Evolutionary conservation across 2,329 filamentous ascomycete genomes (phyloP), one percentile per base, ranked within the genome.

Genomic region (Dactylella cylindrospora): DNA sequence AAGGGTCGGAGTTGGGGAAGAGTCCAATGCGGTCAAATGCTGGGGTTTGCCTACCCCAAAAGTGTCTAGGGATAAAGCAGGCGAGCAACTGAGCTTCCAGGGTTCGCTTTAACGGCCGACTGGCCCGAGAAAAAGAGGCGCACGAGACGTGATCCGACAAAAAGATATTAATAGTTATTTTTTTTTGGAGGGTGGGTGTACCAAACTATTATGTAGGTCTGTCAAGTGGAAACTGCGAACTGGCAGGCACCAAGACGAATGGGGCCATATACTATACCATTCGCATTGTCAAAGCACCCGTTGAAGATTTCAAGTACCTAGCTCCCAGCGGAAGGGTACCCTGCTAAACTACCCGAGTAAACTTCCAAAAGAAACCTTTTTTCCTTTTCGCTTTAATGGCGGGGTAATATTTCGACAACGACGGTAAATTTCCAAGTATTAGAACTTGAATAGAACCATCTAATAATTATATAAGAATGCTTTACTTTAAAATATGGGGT

Each of bases 41-140:
- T 62, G 57, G 57, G 57, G 57, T 62, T 54, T 62, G 57, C 49
- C 57, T 62, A 49, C 57, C n/a, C n/a, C n/a, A n/a, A n/a, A 54
- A 54, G 54, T 53, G 57, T 49, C 57, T 62, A 62, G 57, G n/a
- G 57, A 53, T 62, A 52, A 62, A 62, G 55, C 50, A 62, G 51
- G 57, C 57, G 57, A 62, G 57, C 43, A 62, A 62, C 43, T 54
- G 35, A 54, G 43, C 49, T 50, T 62, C 57, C 57, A 62, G 57
- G 57, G 57, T 54, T 62, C 44, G 47, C 57, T 47, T 52, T 62
- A 39, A 62, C 57, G 57, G 57, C 57, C 54, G 57, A 62, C 49
- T 46, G 57, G 32, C 44, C 57, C 57, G 57, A 62, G 57, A 49
- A 62, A n/a, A 52, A 62, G 47, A 61, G 55, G 57, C 57, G 57